Base-by-base conservation (phyloP, 768 basidiomycete species). In the Naematelia encephala region DNA sequence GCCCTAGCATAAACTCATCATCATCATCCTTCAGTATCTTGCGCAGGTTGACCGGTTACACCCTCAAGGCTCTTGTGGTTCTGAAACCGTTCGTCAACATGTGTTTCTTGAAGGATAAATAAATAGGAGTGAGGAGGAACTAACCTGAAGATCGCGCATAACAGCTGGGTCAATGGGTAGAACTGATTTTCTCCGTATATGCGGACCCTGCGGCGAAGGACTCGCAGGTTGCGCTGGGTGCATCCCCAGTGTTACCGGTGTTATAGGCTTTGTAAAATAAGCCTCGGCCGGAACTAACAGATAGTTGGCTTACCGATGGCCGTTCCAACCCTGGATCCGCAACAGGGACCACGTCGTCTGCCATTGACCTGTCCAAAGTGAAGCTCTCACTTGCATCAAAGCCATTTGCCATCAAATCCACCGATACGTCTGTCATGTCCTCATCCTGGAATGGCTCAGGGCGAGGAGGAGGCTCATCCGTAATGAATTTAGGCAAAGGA, bases 181-280 rank as follows among this genome's bases (percentile, higher is more conserved):
- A 48, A 94, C 92, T 70, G 91, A 94, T 82, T 92, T 96, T 77
- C 94, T 84, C 68, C 94, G 86, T 29, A 93, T 85, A 78, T 99
- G 94, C 54, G 91, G 82, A 45, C 86, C 84, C 58, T 61, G 62
- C 11, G 67, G 67, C 50, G 44, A 62, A 49, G 47, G 44, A 22
- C 53, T 57, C 19, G 66, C 53, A 23, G 59, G 86, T 83, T 66
- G 82, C 79, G 60, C 82, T 83, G 54, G 86, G 82, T 59, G 84
- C 83, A 69, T 83, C 82, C 87, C 89, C 62, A 65, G 52, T 44
- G 67, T 74, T 48, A 72, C 66, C 10, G 68, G 64, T 46, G 64
- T 58, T 51, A 61, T 72, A 50, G 61, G 63, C 50, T 59, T 27
- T 25, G 67, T 50, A n/a, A n/a, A n/a, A 22, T 49, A 49, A 12